These are phyloP conservation scores for Guillardia theta DNA, from an alignment of 78 protist genomes.

Conservation along the genomic window DNA sequence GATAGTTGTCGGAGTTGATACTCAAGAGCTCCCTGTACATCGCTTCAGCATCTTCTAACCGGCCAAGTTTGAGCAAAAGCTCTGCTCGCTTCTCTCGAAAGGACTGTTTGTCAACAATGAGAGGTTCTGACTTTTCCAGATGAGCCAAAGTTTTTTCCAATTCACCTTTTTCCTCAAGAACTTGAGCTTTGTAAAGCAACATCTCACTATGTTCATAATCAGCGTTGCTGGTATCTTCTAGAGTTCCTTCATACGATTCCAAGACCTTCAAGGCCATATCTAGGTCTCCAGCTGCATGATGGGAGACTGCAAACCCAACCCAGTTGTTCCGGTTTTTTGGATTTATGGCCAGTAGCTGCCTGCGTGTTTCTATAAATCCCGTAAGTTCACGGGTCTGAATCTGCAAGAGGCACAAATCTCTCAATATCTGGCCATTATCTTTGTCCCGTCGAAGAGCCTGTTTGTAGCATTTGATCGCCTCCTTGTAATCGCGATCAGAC, in stretches of 20 bases:
- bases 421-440: slow-evolving; percentile 75
- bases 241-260: slow-evolving; percentile 53
- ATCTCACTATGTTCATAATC: not conserved
- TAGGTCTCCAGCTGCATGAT: slow-evolving; percentile 65
- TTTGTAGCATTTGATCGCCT: slow-evolving; percentile 88
- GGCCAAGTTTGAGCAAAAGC: not conserved
- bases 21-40: slow-evolving; percentile 45
- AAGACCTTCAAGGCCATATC: slow-evolving; percentile 55
- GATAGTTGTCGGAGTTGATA: slow-evolving; percentile 59
- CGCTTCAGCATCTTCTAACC: not conserved
- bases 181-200: not conserved
- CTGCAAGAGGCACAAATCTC: slow-evolving; percentile 77
- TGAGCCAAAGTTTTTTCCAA: not conserved
- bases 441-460: slow-evolving; percentile 76
- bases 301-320: slow-evolving; percentile 64
- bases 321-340: slow-evolving; percentile 46
- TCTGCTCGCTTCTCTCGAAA: not conserved
- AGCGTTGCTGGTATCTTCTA: not conserved
- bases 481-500: slow-evolving; percentile 81
- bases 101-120: not conserved
- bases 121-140: not conserved
- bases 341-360: slow-evolving; percentile 64
- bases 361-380: slow-evolving; percentile 78
- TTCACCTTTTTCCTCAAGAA: not conserved
- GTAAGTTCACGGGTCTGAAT: slow-evolving; percentile 75